phyloP scores from a whole-genome alignment of 352 stramenopile genomes.

The Phytophthora gonapodyides region DNA sequence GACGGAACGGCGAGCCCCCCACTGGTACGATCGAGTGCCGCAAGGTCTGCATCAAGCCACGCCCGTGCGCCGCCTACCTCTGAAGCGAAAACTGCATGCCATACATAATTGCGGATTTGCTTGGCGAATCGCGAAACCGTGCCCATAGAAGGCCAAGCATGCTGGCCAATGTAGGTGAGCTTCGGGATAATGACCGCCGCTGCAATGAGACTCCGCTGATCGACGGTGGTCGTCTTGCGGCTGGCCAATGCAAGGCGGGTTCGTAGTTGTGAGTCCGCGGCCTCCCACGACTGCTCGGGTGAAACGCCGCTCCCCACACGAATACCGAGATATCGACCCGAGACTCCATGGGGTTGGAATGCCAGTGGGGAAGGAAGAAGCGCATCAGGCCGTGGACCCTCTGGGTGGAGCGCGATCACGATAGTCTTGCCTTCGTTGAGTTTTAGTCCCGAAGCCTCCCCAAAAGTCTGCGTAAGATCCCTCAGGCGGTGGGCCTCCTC shows the following conservation, averaged over 20 bases:
- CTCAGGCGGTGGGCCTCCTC: no score
- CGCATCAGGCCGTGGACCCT: not conserved
- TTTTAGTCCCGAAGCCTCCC: no score
- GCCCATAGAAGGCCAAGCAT: not conserved
- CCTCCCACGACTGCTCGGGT: not conserved
- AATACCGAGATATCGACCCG: not conserved
- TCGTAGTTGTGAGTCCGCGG: not conserved
- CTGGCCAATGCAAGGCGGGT: not conserved
- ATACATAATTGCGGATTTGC: constrained; percentile 4
- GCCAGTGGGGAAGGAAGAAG: not conserved
- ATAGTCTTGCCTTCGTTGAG: no score
- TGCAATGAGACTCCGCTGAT: not conserved
- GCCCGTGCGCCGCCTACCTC: not conserved
- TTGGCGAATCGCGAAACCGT: not conserved
- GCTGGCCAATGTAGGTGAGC: not conserved
- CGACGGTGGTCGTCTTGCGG: not conserved
- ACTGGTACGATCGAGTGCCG: not conserved
- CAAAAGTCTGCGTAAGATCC: no score
- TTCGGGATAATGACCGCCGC: constrained; percentile 1
- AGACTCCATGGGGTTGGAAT: not conserved
- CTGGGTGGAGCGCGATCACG: no score
- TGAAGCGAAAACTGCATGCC: not conserved
- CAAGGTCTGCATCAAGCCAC: not conserved
- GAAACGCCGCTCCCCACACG: not conserved
- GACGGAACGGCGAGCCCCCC: not conserved